Conservation (phyloP, 2,329 filamentous ascomycete genomes). For the Cercospora nicotianae region DNA sequence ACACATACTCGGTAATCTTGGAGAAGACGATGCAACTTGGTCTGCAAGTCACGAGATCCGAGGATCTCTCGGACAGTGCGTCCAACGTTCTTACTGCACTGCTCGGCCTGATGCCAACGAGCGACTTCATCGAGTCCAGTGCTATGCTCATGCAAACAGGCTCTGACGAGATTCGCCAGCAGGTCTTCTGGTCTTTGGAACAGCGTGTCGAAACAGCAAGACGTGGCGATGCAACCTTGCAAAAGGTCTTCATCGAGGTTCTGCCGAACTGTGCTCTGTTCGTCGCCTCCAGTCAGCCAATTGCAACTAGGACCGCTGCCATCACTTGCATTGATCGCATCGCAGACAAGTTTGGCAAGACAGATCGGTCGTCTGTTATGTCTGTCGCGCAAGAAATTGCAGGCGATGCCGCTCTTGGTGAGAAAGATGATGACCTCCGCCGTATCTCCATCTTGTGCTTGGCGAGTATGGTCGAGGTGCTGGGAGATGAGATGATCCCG, state of each 20-base stretch:
- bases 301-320: slow-evolving; percentile 77
- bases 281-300: slow-evolving; percentile 69
- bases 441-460: slow-evolving; percentile 86
- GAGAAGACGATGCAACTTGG: slow-evolving; percentile 56
- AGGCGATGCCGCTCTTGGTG: slow-evolving; percentile 72
- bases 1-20: slow-evolving; percentile 38
- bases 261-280: slow-evolving; percentile 60
- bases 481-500: slow-evolving; percentile 82
- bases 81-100: slow-evolving; percentile 74
- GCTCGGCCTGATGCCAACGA: slow-evolving; percentile 80
- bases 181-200: slow-evolving; percentile 78
- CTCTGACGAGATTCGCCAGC: slow-evolving; percentile 70
- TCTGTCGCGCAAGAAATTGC: slow-evolving; percentile 75
- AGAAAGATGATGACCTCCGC: slow-evolving; percentile 68
- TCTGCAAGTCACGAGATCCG: slow-evolving; percentile 57
- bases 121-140: slow-evolving; percentile 85
- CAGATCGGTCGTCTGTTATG: slow-evolving; percentile 74
- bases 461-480: slow-evolving; percentile 82
- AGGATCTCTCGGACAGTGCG: slow-evolving; percentile 44
- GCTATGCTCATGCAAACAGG: slow-evolving; percentile 76
- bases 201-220: slow-evolving; percentile 72
- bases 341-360: slow-evolving; percentile 91
- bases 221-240: slow-evolving; percentile 68
- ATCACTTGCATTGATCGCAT: slow-evolving; percentile 91
- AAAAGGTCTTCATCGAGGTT: slow-evolving; percentile 61